Base-by-base conservation (phyloP, 2,329 filamentous ascomycete species). In the Ophiocordyceps camponoti-floridani region DNA sequence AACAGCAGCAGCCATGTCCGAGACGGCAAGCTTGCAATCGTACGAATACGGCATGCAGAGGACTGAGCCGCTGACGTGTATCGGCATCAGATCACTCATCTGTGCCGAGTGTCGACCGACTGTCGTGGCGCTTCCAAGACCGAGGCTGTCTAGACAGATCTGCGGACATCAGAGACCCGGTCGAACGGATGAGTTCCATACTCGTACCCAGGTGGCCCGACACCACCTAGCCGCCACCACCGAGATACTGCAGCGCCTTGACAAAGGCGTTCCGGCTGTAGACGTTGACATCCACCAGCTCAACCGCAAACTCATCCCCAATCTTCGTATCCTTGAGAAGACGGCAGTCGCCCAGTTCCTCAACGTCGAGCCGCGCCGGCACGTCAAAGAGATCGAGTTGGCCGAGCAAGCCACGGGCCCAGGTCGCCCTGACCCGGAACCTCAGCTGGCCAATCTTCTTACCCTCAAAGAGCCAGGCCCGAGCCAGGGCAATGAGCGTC, bases 401-500 rank as follows among this genome's bases (percentile, higher is more conserved):
- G 30, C 70, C 70, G 3, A 56, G 46, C 44, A 69, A 49, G 27
- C 54, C 57, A 45, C 56, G 55, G 27, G 51, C 53, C 47, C 53
- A 58, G 13, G 66, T 54, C 14, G 62, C 58, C 23, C 51, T 47
- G 35, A 77, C 70, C 3, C 58, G 66, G 50, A 76, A 69, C 41
- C 54, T 56, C 49, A 79, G 69, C 4, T 60, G 65, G 28, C 57
- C 49, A n/a, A 73, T 72, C 26, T 73, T 54, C 42, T 57, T 49
- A 9, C 60, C 59, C 53, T 77, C 69, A 51, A 69, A 75, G 48
- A 63, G 62, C 75, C 75, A 79, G 13, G 72, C 75, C 13, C 76
- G 72, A 44, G 75, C 61, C 30, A 81, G 62, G 23, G 76, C 74
- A 53, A 79, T 73, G 42, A 75, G 61, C 42, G 75, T 67, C 72